Conservation (phyloP, 768 basidiomycete species). For the Ephemerocybe angulata region DNA sequence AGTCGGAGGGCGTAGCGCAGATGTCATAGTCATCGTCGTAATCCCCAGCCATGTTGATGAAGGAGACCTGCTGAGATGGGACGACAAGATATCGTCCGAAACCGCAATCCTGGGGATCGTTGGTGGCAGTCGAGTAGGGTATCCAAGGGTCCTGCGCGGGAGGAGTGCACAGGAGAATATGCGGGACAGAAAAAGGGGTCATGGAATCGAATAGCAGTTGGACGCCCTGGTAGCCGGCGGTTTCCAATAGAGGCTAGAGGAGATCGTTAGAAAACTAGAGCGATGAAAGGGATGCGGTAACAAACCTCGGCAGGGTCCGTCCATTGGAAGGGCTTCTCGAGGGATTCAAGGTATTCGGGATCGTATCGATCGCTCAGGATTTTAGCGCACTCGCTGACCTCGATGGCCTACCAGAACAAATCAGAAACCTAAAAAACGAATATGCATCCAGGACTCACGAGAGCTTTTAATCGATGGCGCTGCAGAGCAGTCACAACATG, state of each 20-base stretch:
- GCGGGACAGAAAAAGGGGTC: conserved; percentile 39
- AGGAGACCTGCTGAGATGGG: conserved; percentile 19
- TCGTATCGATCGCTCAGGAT: conserved; percentile 36
- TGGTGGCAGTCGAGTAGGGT: conserved; percentile 31
- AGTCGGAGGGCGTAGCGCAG: conserved; percentile 13
- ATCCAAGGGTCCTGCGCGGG: conserved; percentile 39
- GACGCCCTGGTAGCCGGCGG: conserved; percentile 21
- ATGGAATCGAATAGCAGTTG: conserved; percentile 43
- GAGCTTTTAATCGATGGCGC: conserved; percentile 34
- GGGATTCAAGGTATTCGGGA: conserved; percentile 21
- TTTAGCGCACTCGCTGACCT: conserved; percentile 34
- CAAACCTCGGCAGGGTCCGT: conserved; percentile 50
- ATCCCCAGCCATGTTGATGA: conserved; percentile 20
- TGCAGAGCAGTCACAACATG: conserved; percentile 33
- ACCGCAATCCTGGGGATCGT: conserved; percentile 34
- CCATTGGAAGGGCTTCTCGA: conserved; percentile 46
- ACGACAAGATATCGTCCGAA: conserved; percentile 33
- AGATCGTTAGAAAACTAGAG: conserved; percentile 10
- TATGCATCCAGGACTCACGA: conserved; percentile 28
- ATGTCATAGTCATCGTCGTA: conserved; percentile 18
- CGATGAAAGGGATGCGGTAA: conserved; percentile 18
- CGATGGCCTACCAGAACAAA: conserved; percentile 31
- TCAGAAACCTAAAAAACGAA: neutral
- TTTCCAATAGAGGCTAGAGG: conserved; percentile 6
- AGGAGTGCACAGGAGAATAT: conserved; percentile 41